Evolutionary conservation across 441 rosid species (phyloP).

Genomic region (Sinapis alba): DNA sequence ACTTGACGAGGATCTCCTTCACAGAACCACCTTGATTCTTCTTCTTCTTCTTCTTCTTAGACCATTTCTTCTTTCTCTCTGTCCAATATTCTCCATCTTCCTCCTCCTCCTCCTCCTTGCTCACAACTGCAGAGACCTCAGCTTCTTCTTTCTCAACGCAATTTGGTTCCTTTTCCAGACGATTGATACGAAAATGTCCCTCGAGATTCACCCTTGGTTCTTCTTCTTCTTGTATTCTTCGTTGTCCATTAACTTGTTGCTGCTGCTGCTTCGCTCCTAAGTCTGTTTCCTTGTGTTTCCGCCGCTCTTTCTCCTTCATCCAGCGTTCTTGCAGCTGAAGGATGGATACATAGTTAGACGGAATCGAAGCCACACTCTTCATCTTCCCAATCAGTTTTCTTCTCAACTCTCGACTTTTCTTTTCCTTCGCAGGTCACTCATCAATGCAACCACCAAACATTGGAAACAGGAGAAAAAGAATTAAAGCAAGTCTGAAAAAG

Average conservation of each 20-base stretch:
- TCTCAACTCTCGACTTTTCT: constrained; percentile 10
- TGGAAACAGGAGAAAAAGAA: neutral
- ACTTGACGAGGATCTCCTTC: neutral
- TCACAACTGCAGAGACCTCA: constrained; percentile 2
- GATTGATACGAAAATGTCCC: neutral
- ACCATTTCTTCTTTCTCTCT: constrained; percentile 8
- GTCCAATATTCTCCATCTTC: neutral
- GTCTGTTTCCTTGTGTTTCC: neutral
- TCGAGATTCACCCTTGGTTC: constrained; percentile 9
- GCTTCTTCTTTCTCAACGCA: neutral
- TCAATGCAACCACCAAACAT: neutral
- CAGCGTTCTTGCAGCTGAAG: constrained; percentile 33
- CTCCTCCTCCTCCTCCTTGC: neutral
- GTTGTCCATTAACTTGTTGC: neutral
- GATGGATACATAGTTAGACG: constrained; percentile 29
- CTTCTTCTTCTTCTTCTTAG: neutral
- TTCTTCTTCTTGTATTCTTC: neutral
- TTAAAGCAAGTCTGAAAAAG: neutral
- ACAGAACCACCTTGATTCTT: neutral
- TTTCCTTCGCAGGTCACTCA: neutral
- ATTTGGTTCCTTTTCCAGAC: neutral
- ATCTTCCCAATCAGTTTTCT: constrained; percentile 14
- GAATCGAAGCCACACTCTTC: constrained; percentile 28
- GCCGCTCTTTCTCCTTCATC: constrained; percentile 22
- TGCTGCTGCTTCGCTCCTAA: constrained; percentile 6